Evolutionary conservation across 805 yeast genomes (phyloP).

Genomic region (Starmerella powellii): DNA sequence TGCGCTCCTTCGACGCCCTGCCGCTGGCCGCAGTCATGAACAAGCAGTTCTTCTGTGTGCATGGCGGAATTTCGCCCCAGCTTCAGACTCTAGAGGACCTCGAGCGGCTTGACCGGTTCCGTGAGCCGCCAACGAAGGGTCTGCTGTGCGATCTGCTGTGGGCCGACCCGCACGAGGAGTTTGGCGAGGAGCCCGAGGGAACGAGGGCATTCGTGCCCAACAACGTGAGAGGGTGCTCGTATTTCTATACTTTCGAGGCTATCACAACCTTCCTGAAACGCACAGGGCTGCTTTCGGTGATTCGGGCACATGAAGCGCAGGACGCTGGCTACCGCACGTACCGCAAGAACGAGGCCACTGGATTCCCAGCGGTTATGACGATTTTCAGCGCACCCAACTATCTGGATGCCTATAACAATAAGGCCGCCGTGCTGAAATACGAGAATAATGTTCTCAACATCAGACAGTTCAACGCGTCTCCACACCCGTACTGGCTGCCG

Average conservation of each 20-base stretch:
- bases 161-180: slow-evolving; percentile 92
- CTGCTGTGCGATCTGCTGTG: slow-evolving; percentile 88
- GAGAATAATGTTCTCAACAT: slow-evolving; percentile 89
- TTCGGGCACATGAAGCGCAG: slow-evolving; percentile 95
- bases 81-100: slow-evolving; percentile 59
- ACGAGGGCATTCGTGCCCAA: slow-evolving; percentile 43
- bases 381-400: slow-evolving; percentile 94
- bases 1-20: slow-evolving; percentile 68
- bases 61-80: slow-evolving; percentile 91
- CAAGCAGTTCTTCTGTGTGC: slow-evolving; percentile 88
- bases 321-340: slow-evolving; percentile 96
- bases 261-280: slow-evolving; percentile 64
- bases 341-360: slow-evolving; percentile 66
- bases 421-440: slow-evolving; percentile 88
- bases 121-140: slow-evolving; percentile 89
- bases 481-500: slow-evolving; percentile 96
- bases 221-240: slow-evolving; percentile 82
- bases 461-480: slow-evolving; percentile 81
- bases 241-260: slow-evolving; percentile 74
- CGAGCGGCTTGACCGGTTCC: slow-evolving; percentile 58
- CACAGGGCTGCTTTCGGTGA: slow-evolving; percentile 69
- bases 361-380: slow-evolving; percentile 81
- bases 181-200: slow-evolving; percentile 45
- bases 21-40: slow-evolving; percentile 92
- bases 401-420: slow-evolving; percentile 80